Percentiles rank a stretch among this genome's conserved stretches.
Evolutionary conservation across 176 grass and related monocot species (phyloP).

Genomic region (Rhynchospora breviuscula): DNA sequence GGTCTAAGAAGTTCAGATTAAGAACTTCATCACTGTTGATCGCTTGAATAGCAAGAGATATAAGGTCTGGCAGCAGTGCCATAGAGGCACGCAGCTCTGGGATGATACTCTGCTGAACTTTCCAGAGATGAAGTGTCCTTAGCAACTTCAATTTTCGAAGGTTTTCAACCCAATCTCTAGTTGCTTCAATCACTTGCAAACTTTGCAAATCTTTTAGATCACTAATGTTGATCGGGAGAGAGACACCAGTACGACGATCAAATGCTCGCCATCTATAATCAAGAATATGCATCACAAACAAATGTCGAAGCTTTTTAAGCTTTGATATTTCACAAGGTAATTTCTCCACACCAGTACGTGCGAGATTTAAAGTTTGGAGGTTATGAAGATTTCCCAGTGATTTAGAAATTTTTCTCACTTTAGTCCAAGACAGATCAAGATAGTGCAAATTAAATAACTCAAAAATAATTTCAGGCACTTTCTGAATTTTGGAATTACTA

Average conservation of each 20-base stretch:
- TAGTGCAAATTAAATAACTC: constrained; percentile 24
- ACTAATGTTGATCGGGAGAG: constrained; percentile 4
- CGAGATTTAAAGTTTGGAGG: constrained; percentile 36
- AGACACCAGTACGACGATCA: neutral
- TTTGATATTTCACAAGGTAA: constrained; percentile 23
- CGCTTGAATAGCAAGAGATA: constrained; percentile 4
- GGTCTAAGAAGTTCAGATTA: constrained; percentile 3
- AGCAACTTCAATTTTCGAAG: constrained; percentile 21
- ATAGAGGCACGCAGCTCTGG: constrained; percentile 28
- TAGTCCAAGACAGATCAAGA: neutral
- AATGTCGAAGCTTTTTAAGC: constrained; percentile 32
- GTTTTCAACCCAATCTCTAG: constrained; percentile 15
- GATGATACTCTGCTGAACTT: neutral
- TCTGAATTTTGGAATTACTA: constrained; percentile 17
- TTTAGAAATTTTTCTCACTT: constrained; percentile 31
- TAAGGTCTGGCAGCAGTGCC: constrained; percentile 27
- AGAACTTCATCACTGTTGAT: constrained; percentile 20
- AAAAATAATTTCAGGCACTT: constrained; percentile 28
- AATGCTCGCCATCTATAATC: neutral
- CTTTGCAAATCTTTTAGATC: constrained; percentile 17
- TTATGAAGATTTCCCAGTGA: constrained; percentile 28
- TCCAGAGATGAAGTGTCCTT: constrained; percentile 19
- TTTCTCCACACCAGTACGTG: constrained; percentile 17
- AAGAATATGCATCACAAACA: constrained; percentile 9
- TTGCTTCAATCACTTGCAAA: neutral